Evolutionary conservation across 805 yeast genomes (phyloP), one percentile per base, ranked within the genome.

Genomic region (Candida sanyiensis): DNA sequence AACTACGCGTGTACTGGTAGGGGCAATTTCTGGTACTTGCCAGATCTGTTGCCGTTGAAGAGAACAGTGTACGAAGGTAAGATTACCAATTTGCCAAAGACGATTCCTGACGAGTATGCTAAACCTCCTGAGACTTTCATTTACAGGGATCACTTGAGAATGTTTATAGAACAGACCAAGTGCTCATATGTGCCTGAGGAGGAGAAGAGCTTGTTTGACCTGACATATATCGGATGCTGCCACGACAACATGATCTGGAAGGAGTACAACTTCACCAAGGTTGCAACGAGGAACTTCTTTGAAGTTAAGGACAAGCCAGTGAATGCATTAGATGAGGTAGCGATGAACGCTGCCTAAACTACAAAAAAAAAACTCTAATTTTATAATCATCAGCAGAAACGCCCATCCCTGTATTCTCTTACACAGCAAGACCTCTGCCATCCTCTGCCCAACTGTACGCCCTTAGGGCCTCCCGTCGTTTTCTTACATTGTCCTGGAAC

Each of bases 61-160:
- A 62, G 70, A 24, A 69, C 83, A 0, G 47, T 64, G 15, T 79
- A 75, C 47, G 89, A 83, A 55, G 86, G 86, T 3, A 70, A 54
- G 9, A 44, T 63, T 12, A 66, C 72, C 1, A 66, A 64, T 39
- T 56, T 75, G 17, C 83, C 83, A 1, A 50, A 58, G 30, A 51
- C 51, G 34, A 57, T 58, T 22, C 62, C 63, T 10, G 48, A 60
- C 9, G 79, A 73, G 43, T 70, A 71, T 10, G 28, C 38, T 4
- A 40, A 46, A 5, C 52, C 56, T 20, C 61, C 54, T 34, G 35
- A 48, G 15, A 48, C 48, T n/a, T 62, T 59, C 41, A 48, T 51
- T 18, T 66, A 49, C 43, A 53, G 58, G 27, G 59, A 59, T 7
- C 70, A 64, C 47, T 40, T 64, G 31, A 48, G 70, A 42, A 42